A percentile compares a stretch with the other conserved stretches of the same genome.
Evolutionary conservation across 2,329 filamentous ascomycete species (phyloP).

Genomic region (Phaeosphaeriaceae sp.): DNA sequence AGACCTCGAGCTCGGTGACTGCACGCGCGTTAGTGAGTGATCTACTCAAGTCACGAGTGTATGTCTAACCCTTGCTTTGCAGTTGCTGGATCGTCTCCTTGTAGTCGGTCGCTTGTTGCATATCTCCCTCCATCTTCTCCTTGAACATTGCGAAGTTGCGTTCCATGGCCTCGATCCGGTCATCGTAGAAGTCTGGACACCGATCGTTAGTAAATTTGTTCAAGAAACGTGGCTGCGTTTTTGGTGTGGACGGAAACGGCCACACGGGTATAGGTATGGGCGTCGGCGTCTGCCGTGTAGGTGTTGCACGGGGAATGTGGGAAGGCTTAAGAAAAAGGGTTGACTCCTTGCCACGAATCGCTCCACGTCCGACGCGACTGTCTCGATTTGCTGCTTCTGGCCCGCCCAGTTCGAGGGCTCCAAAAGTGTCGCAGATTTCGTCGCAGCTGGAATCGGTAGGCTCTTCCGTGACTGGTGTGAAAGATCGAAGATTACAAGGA

Average conservation of each 20-base stretch:
- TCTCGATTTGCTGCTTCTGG: conserved; percentile 24
- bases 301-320: conserved; percentile 35
- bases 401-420: conserved; percentile 33
- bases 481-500: conserved; percentile 27
- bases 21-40: conserved; percentile 5
- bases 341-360: conserved; percentile 34
- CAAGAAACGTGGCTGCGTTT: conserved; percentile 63
- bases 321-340: conserved; percentile 35
- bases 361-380: conserved; percentile 36
- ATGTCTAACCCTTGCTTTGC: conserved; percentile 73
- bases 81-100: conserved; percentile 78
- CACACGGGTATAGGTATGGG: conserved; percentile 23
- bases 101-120: conserved; percentile 71
- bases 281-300: conserved; percentile 20
- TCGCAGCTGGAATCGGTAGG: conserved; percentile 41
- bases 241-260: conserved; percentile 26
- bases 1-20: conserved; percentile 67
- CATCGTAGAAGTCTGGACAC: conserved; percentile 78
- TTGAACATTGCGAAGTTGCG: conserved; percentile 74
- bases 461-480: conserved; percentile 36
- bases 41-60: background rate
- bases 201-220: conserved; percentile 77
- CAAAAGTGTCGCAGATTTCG: conserved; percentile 32
- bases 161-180: conserved; percentile 78
- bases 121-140: conserved; percentile 73